These are phyloP conservation scores for Tetraselmis striata DNA, from an alignment of 139 green algal species.

Conservation along the genomic window DNA sequence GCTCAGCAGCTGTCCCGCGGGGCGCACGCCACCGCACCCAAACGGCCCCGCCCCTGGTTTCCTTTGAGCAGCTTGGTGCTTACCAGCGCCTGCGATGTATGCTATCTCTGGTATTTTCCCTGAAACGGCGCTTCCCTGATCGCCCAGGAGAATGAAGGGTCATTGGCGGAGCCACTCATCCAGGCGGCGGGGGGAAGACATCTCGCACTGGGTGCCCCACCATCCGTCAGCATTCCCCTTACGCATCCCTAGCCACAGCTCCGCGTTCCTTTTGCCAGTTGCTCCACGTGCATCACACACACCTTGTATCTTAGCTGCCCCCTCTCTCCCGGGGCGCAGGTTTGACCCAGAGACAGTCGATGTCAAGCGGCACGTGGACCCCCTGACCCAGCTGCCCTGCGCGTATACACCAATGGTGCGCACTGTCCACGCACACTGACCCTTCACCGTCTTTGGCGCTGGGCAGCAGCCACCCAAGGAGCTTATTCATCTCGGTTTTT, in stretches of 20 bases:
- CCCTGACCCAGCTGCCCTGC: slow-evolving; percentile 41
- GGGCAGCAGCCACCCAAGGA: no score
- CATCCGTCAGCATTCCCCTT: no score
- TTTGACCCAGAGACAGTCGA: slow-evolving; percentile 54
- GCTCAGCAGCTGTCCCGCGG: background rate
- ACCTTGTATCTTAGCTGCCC: no score
- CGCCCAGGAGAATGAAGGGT: slow-evolving; percentile 44
- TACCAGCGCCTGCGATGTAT: no score
- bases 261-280: no score
- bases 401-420: slow-evolving; percentile 28
- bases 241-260: no score
- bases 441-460: no score
- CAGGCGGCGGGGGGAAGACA: slow-evolving; percentile 57
- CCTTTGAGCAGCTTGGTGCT: background rate
- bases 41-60: background rate
- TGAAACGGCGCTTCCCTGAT: background rate
- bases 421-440: no score
- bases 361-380: slow-evolving; percentile 39
- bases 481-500: background rate
- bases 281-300: no score
- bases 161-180: slow-evolving; percentile 48
- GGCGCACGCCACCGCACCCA: background rate
- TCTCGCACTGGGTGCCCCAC: slow-evolving; percentile 72
- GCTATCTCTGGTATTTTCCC: no score
- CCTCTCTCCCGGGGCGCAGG: slow-evolving; percentile 31